phyloP scores from a whole-genome alignment of 2,329 filamentous ascomycete species.

The Ceratocystis albifundus region DNA sequence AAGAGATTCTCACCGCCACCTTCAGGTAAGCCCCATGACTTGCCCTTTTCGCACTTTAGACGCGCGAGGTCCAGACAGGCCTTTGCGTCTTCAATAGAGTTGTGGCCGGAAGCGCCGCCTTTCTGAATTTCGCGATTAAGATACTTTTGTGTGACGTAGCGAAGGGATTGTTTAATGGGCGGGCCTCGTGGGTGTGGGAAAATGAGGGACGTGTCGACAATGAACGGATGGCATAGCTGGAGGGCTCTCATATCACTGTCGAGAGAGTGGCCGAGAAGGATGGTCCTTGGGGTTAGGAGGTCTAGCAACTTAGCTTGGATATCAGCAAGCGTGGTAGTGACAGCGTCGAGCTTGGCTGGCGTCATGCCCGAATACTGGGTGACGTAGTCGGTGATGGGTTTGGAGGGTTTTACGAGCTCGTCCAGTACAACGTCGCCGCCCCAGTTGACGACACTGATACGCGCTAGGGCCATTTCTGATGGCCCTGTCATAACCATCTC shows the following conservation, averaged over 20 bases:
- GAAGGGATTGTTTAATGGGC: conserved; percentile 80
- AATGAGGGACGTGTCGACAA: conserved; percentile 81
- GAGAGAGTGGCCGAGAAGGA: conserved; percentile 69
- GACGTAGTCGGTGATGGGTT: conserved; percentile 84
- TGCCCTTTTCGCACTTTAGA: conserved; percentile 90
- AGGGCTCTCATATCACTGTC: conserved; percentile 77
- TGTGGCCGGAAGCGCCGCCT: conserved; percentile 61
- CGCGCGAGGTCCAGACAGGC: conserved; percentile 89
- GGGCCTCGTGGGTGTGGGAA: conserved; percentile 85
- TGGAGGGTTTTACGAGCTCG: conserved; percentile 79
- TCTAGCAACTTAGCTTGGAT: conserved; percentile 67
- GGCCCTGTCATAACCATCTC: conserved; percentile 92
- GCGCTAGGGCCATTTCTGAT: conserved; percentile 69
- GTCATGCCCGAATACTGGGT: conserved; percentile 92
- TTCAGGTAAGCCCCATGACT: conserved; percentile 70
- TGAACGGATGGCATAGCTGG: conserved; percentile 77
- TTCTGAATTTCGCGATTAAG: conserved; percentile 81
- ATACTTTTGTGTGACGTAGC: conserved; percentile 79
- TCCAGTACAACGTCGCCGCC: conserved; percentile 72
- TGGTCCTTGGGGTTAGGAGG: conserved; percentile 59
- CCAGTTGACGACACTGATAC: conserved; percentile 81
- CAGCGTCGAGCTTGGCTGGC: conserved; percentile 63
- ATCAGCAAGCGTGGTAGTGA: conserved; percentile 73
- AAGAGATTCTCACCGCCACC: conserved; percentile 79
- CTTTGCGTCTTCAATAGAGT: conserved; percentile 83